A percentile compares a stretch with the other conserved stretches of the same genome.
Evolutionary conservation across 2,329 filamentous ascomycete species (phyloP).

Genomic region (Calcarisporium arbuscula): DNA sequence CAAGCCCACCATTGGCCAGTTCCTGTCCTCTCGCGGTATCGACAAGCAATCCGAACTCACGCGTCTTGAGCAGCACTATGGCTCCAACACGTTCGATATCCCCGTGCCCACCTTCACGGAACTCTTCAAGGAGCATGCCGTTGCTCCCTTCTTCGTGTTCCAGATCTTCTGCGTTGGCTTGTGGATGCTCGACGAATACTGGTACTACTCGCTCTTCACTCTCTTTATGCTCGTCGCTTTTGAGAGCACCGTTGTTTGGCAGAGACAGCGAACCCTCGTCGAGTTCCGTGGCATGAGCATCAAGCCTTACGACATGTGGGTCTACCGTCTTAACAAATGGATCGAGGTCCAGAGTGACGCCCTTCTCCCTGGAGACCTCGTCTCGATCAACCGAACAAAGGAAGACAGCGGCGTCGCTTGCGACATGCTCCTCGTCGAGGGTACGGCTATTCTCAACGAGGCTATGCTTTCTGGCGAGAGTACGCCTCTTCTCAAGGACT

Average conservation of each 20-base stretch:
- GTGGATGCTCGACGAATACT: conserved; percentile 99
- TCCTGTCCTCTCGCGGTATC: conserved; percentile 76
- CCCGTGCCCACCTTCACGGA: conserved; percentile 93
- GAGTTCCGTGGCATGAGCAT: conserved; percentile 99
- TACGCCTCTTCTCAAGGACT: conserved; percentile 94
- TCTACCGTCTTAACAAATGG: conserved; percentile 84
- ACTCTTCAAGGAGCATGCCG: conserved; percentile 95
- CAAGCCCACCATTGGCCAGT: conserved; percentile 69
- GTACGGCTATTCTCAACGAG: conserved; percentile 95
- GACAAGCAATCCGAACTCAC: conserved; percentile 68
- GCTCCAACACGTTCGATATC: conserved; percentile 93
- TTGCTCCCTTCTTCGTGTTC: conserved; percentile 98
- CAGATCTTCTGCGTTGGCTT: conserved; percentile 97
- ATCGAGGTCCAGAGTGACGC: conserved; percentile 82
- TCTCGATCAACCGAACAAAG: conserved; percentile 88
- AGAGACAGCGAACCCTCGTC: conserved; percentile 87
- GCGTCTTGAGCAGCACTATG: conserved; percentile 85
- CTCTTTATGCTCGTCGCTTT: conserved; percentile 97
- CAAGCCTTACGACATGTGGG: conserved; percentile 94
- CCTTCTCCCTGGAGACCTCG: conserved; percentile 86
- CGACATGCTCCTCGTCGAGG: conserved; percentile 92
- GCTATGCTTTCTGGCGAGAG: conserved; percentile 99
- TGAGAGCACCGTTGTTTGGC: conserved; percentile 98
- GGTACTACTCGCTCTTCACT: conserved; percentile 99
- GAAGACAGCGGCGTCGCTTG: conserved; percentile 96